Percentiles rank a stretch among this genome's conserved stretches.
These are phyloP conservation scores for Amniculicola lignicola DNA, from an alignment of 495 filamentous ascomycete genomes.

Conservation along the genomic window DNA sequence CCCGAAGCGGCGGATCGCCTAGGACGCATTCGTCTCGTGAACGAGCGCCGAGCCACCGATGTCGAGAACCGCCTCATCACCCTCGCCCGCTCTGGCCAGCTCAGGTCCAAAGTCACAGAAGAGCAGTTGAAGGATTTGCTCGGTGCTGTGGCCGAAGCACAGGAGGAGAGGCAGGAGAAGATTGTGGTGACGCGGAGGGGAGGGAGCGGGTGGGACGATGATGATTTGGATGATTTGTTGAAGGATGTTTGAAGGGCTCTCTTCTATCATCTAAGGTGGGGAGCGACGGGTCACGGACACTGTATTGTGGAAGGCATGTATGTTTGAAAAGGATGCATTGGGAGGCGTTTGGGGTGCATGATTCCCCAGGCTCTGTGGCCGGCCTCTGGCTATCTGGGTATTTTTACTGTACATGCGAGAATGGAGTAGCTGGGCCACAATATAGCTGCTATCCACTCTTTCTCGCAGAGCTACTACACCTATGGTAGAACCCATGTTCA, in stretches of 20 bases:
- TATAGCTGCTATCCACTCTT: no score
- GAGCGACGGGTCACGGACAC: neutral
- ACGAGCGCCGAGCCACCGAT: constrained; percentile 83
- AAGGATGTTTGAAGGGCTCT: constrained; percentile 18
- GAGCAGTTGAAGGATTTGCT: constrained; percentile 89
- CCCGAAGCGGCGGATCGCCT: constrained; percentile 92
- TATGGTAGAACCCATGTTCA: no score
- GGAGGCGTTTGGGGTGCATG: constrained; percentile 1
- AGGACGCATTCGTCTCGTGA: constrained; percentile 91
- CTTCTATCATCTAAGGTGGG: neutral
- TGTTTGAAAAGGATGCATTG: neutral
- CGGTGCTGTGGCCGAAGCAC: constrained; percentile 71
- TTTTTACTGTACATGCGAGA: no score
- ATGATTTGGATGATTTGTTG: constrained; percentile 68
- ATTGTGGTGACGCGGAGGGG: constrained; percentile 82
- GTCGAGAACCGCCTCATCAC: constrained; percentile 91
- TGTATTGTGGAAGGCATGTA: neutral
- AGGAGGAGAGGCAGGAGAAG: constrained; percentile 63
- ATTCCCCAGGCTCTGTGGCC: no score
- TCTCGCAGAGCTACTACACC: no score
- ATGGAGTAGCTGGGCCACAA: no score
- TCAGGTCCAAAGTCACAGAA: constrained; percentile 85
- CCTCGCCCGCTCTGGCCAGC: constrained; percentile 82
- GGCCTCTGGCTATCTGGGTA: no score
- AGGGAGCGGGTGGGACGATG: constrained; percentile 80